Evolutionary conservation across 768 basidiomycete genomes (phyloP).

Genomic region (Chalciporus piperatus): DNA sequence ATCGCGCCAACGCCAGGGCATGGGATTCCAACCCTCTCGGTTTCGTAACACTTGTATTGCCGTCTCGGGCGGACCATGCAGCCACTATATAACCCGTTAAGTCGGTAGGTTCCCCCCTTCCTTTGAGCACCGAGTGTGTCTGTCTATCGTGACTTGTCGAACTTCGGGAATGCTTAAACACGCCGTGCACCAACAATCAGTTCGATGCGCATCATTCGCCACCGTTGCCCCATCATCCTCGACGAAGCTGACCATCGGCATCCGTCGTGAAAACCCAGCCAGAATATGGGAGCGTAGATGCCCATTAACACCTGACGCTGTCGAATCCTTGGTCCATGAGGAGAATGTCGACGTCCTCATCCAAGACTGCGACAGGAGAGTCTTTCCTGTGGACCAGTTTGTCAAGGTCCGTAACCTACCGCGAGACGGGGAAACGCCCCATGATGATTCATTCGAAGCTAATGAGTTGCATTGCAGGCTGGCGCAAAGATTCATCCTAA

Average conservation of each 20-base stretch:
- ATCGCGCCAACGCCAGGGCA: too few relatives aligned
- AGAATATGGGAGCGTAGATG: slow-evolving; percentile 87
- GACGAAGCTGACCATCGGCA: slow-evolving; percentile 45
- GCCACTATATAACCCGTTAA: background rate
- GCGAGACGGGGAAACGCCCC: too few relatives aligned
- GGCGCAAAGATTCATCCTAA: slow-evolving; percentile 64
- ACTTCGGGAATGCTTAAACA: slow-evolving; percentile 22
- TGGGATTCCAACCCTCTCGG: too few relatives aligned
- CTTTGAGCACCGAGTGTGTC: background rate
- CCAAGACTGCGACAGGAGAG: slow-evolving; percentile 71
- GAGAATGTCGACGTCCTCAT: slow-evolving; percentile 66
- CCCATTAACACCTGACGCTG: slow-evolving; percentile 76
- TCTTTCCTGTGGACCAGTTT: slow-evolving; percentile 66
- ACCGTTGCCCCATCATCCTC: slow-evolving; percentile 19
- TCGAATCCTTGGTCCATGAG: slow-evolving; percentile 54
- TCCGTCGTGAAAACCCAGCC: slow-evolving; percentile 73
- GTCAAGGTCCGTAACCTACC: slow-evolving; percentile 45
- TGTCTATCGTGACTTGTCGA: background rate
- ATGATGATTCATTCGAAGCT: background rate
- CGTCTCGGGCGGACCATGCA: background rate
- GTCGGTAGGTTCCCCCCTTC: background rate
- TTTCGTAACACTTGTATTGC: background rate
- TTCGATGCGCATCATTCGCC: slow-evolving; percentile 24
- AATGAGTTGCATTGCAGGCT: slow-evolving; percentile 47
- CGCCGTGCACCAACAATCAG: slow-evolving; percentile 6